Evolutionary conservation across 768 basidiomycete species (phyloP), one percentile per base, ranked within the genome.

Genomic region (Kwoniella shandongensis): DNA sequence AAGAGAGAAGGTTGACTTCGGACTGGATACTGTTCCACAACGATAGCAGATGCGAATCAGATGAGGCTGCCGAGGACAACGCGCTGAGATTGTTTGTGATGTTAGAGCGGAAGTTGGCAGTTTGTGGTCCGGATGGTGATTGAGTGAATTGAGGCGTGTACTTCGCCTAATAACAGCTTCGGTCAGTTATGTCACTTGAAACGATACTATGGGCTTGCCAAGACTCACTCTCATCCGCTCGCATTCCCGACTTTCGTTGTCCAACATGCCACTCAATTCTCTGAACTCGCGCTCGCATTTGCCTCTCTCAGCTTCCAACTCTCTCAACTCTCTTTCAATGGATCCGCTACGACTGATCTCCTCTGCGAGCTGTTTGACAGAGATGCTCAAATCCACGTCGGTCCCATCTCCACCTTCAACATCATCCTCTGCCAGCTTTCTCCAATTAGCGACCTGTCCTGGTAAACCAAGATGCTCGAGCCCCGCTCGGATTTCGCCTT

Each of bases 71-170:
- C 1, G 88, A 85, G 10, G 88, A 85, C 36, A 94, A 79, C 0
- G 88, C 83, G 15, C 78, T 79, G 20, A 83, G 75, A 64, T 91
- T 88, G 10, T 84, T 81, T 74, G 91, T 91, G 52, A 97, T 77
- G 70, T 92, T 91, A 59, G 84, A 84, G 13, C 92, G 81, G 53
- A 88, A 75, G 5, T 80, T 77, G 73, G 88, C 87, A 41, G 87
- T 88, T 56, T 86, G 77, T 1, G 83, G 81, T 0, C 89, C 85
- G 4, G 87, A 87, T 0, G 94, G 93, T 8, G 83, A 82, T 76
- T 96, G 93, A 7, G 87, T 85, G 87, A 90, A 97, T 26, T 83
- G 75, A 63, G 91, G 86, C 27, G 87, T 87, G 75, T 90, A 93
- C 75, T 88, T 88, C 68, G 91, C 87, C 69, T 79, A 23, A 26